These are phyloP conservation scores for Colletotrichum noveboracense DNA, from an alignment of 2,329 filamentous ascomycete genomes.

Conservation along the genomic window DNA sequence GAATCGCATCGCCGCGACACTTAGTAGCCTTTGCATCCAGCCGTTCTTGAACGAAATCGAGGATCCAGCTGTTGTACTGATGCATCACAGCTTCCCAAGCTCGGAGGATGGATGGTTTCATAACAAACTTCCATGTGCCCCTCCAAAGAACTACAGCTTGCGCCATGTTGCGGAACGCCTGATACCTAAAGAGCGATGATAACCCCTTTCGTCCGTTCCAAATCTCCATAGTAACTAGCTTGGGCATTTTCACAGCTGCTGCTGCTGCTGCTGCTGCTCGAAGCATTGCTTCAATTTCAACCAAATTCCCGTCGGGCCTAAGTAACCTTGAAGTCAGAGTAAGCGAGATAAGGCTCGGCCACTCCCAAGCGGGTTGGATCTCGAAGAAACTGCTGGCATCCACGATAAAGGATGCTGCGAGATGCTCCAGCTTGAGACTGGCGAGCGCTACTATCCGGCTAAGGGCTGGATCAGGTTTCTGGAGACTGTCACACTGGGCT, in stretches of 20 bases:
- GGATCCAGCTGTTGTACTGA: slow-evolving; percentile 22
- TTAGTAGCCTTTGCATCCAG: slow-evolving; percentile 29
- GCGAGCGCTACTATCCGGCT: slow-evolving; percentile 23
- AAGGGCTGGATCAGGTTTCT: slow-evolving; percentile 21
- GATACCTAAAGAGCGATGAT: slow-evolving; percentile 35
- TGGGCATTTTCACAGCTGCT: slow-evolving; percentile 34
- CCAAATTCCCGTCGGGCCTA: slow-evolving; percentile 21
- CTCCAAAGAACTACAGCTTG: slow-evolving; percentile 30
- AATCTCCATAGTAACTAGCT: slow-evolving; percentile 37
- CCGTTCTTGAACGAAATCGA: slow-evolving; percentile 25
- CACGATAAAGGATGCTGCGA: slow-evolving; percentile 30
- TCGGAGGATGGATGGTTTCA: slow-evolving; percentile 25
- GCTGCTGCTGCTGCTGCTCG: slow-evolving; percentile 22
- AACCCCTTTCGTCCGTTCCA: slow-evolving; percentile 37
- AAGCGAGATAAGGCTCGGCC: slow-evolving; percentile 35
- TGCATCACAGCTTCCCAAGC: slow-evolving; percentile 33
- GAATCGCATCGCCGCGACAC: slow-evolving; percentile 36
- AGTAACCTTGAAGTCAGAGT: slow-evolving; percentile 34
- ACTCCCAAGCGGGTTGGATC: slow-evolving; percentile 27
- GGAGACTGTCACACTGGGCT: slow-evolving; percentile 17
- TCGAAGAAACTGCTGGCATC: slow-evolving; percentile 34
- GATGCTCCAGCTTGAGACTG: slow-evolving; percentile 28
- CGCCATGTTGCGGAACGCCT: slow-evolving; percentile 9
- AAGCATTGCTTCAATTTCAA: slow-evolving; percentile 28
- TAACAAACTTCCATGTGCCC: slow-evolving; percentile 32